phyloP scores from a whole-genome alignment of 257 asterid genomes.

The Osmanthus fragrans region DNA sequence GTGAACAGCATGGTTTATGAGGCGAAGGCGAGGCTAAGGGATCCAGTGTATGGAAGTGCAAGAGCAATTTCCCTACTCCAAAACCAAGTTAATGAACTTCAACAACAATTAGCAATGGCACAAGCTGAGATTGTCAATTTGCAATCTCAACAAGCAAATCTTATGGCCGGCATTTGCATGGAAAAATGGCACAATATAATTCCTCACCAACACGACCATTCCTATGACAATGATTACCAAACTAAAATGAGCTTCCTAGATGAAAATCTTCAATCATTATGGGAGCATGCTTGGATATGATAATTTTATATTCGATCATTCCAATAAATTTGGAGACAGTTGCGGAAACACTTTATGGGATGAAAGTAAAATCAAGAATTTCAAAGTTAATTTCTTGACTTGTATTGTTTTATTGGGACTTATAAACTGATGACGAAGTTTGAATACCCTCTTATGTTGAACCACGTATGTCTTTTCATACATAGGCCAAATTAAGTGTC shows the following conservation, averaged over 20 bases:
- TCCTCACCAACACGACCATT: conserved; percentile 24
- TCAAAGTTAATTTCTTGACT: neutral
- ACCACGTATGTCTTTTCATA: no score
- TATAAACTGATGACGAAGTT: neutral
- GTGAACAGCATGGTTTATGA: conserved; percentile 89
- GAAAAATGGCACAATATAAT: conserved; percentile 41
- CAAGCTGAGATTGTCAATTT: conserved; percentile 64
- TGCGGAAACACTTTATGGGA: neutral
- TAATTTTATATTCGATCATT: neutral
- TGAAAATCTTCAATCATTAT: conserved; percentile 40
- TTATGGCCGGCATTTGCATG: conserved; percentile 66
- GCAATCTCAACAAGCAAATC: conserved; percentile 69
- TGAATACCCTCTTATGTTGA: neutral
- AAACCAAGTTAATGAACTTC: conserved; percentile 63
- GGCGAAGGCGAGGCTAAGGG: conserved; percentile 74
- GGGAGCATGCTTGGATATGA: conserved; percentile 47
- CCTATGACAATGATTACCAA: conserved; percentile 27
- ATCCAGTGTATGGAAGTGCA: conserved; percentile 79
- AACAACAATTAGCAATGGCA: conserved; percentile 65
- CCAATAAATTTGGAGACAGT: neutral
- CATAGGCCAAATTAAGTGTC: no score
- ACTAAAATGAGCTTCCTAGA: conserved; percentile 42
- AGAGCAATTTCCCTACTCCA: conserved; percentile 77
- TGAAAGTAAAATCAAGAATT: neutral
- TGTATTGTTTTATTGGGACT: neutral